Base-by-base conservation (phyloP, 2,329 filamentous ascomycete genomes). In the Fusarium subtropicale region DNA sequence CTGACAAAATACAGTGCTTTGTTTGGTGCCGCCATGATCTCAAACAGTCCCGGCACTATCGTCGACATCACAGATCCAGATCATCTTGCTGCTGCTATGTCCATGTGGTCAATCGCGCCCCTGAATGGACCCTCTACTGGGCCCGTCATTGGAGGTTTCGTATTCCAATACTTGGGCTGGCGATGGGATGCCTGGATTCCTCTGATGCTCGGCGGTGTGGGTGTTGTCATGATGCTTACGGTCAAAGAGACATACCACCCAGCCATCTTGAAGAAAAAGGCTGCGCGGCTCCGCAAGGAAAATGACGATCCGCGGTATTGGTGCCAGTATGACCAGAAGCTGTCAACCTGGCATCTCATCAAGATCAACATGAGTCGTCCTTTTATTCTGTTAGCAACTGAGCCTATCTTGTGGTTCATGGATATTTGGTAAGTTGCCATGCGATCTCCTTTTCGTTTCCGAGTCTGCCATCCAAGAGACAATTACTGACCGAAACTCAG, bases 171-270 rank as follows among this genome's bases (percentile, higher is more conserved):
- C 67, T 82, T 96, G 4, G 93, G 93, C 13, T 97, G 94, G 94
- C 83, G 94, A 31, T 97, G 93, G 93, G 91, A 90, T 38, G 92
- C 92, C 75, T 97, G 92, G 91, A 84, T 96, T 22, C 87, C 90
- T 11, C 80, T 95, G 74, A 94, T 97, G 53, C 84, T 93, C 12
- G 86, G 87, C 1, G 92, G 87, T 1, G 83, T 86, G 1, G 88
- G 88, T 0, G 86, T 90, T 59, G 65, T 85, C 22, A 80, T 90
- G 68, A 86, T 93, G 71, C 75, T 83, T 3, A 82, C 86, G 2
- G 83, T 92, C 48, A 87, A 87, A 65, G 93, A 97, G 79, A 95
- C 92, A 0, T 97, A 97, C 73, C 86, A 88, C 1, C 93, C 92
- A 2, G 84, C 84, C 1, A 85, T 96, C 26, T 81, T 96, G 31